These are phyloP conservation scores for Pascua guehoae DNA, from an alignment of 1,284 basidiomycete species.

Conservation along the genomic window DNA sequence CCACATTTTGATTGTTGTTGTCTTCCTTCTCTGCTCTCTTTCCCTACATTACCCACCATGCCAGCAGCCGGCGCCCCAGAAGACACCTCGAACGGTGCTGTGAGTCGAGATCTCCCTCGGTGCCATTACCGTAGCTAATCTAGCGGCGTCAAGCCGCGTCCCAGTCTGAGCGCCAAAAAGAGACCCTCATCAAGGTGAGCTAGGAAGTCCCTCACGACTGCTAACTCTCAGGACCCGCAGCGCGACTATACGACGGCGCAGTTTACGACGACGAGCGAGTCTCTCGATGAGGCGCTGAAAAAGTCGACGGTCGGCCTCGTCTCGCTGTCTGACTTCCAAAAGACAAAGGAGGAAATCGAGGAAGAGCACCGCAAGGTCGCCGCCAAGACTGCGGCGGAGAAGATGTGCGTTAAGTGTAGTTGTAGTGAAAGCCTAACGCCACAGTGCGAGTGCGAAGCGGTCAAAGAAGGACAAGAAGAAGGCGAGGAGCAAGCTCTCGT, in stretches of 20 bases:
- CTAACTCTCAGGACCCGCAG: conserved; percentile 30
- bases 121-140: background rate
- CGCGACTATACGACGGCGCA: conserved; percentile 76
- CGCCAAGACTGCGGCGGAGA: conserved; percentile 53
- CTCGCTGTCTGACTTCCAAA: conserved; percentile 85
- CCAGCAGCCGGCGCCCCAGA: background rate
- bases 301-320: conserved; percentile 91
- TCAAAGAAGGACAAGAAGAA: conserved; percentile 85
- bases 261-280: conserved; percentile 91
- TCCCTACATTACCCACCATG: background rate
- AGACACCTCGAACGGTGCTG: too few relatives aligned
- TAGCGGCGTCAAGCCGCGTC: conserved; percentile 26
- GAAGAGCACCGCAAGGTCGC: conserved; percentile 88
- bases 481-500: conserved; percentile 85
- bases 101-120: too few relatives aligned
- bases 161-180: conserved; percentile 38
- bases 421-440: background rate
- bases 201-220: too few relatives aligned
- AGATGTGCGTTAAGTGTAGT: conserved; percentile 19
- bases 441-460: conserved; percentile 52
- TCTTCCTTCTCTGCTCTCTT: background rate
- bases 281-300: conserved; percentile 90
- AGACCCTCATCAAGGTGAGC: conserved; percentile 28
- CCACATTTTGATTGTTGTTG: background rate
- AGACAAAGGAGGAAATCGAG: conserved; percentile 80